Evolutionary conservation across 495 filamentous ascomycete genomes (phyloP).

Genomic region (Penicillium goetzii): DNA sequence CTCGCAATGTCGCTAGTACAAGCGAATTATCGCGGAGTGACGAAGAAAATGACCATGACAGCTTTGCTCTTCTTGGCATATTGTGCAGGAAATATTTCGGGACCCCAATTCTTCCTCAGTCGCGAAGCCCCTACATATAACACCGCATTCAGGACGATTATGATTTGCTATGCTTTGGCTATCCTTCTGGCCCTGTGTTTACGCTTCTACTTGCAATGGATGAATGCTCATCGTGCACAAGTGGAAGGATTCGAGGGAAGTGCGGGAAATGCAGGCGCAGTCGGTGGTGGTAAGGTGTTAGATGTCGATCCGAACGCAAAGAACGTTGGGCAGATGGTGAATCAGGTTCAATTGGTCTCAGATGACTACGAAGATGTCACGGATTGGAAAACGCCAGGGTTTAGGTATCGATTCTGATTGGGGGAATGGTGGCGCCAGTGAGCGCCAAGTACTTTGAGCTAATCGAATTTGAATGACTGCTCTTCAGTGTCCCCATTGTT

Average conservation of each 20-base stretch:
- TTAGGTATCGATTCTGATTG: constrained; percentile 49
- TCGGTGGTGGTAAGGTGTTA: constrained; percentile 40
- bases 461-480: neutral
- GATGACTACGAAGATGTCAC: constrained; percentile 56
- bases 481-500: neutral
- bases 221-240: constrained; percentile 43
- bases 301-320: constrained; percentile 25
- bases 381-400: constrained; percentile 57
- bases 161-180: constrained; percentile 55
- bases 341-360: constrained; percentile 34
- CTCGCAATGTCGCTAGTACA: constrained; percentile 58
- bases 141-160: constrained; percentile 55
- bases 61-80: constrained; percentile 48
- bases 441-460: neutral
- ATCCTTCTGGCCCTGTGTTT: constrained; percentile 43
- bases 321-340: constrained; percentile 33
- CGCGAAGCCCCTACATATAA: constrained; percentile 41
- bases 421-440: neutral
- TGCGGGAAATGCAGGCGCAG: constrained; percentile 44
- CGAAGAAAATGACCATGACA: constrained; percentile 62
- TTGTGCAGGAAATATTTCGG: constrained; percentile 46
- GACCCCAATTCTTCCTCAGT: constrained; percentile 44
- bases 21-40: constrained; percentile 66
- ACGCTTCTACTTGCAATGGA: constrained; percentile 44
- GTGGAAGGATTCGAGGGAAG: constrained; percentile 48